phyloP scores from a whole-genome alignment of 1,284 basidiomycete genomes.

The Neonothopanus nambi region DNA sequence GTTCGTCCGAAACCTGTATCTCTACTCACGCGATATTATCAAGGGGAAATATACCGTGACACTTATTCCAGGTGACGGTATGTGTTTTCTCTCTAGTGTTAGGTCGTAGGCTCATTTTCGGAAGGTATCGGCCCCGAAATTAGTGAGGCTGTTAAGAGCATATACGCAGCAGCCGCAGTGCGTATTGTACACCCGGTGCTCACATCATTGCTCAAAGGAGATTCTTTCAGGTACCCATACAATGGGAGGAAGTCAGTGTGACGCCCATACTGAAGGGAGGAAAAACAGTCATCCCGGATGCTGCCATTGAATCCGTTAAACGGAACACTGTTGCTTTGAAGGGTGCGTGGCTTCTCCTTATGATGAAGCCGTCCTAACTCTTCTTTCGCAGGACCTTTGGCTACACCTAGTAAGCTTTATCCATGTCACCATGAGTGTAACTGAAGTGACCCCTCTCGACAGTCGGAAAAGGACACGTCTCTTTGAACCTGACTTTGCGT shows the following conservation, averaged over 20 bases:
- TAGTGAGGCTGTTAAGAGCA: conserved; percentile 92
- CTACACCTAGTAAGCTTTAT: conserved; percentile 77
- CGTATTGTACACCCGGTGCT: conserved; percentile 11
- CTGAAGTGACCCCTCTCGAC: conserved; percentile 11
- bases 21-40: conserved; percentile 11
- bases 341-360: conserved; percentile 51
- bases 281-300: conserved; percentile 95
- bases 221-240: conserved; percentile 77
- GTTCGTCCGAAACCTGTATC: background rate
- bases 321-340: conserved; percentile 98
- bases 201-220: conserved; percentile 4
- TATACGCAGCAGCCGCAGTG: conserved; percentile 88
- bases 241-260: conserved; percentile 99
- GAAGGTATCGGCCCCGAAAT: conserved; percentile 98
- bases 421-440: background rate
- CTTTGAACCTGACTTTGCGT: conserved; percentile 94
- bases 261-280: conserved; percentile 93
- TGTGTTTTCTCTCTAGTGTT: conserved; percentile 31
- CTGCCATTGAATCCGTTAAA: conserved; percentile 89
- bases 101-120: conserved; percentile 22
- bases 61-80: conserved; percentile 90
- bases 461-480: conserved; percentile 99
- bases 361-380: conserved; percentile 7
- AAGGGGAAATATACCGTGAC: conserved; percentile 97
- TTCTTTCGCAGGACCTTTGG: conserved; percentile 75